Evolutionary conservation across 2,329 filamentous ascomycete species (phyloP), one percentile per base, ranked within the genome.

Genomic region (Neodidymelliopsis sp.): DNA sequence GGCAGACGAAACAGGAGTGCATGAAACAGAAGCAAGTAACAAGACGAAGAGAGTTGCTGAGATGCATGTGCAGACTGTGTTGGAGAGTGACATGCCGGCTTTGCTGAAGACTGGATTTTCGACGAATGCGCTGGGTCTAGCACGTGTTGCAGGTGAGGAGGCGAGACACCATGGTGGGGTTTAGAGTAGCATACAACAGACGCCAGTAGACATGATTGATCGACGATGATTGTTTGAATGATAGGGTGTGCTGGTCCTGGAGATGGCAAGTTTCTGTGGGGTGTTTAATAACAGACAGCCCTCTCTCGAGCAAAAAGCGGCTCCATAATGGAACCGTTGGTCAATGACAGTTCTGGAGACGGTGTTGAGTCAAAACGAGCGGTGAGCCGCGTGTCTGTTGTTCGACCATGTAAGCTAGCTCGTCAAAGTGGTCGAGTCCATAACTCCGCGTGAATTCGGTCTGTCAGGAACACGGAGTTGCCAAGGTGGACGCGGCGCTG

Each of bases 401-500:
- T 38, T 28, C 18, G 15, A 29, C 35, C 47, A 42, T 33, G 45
- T 37, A 48, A 42, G 37, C 45, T 12, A 37, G 27, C 27, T 49
- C 18, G 45, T n/a, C 28, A 27, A 20, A 39, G 9, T 27, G 34
- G 29, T 37, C 34, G 15, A 13, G 34, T 11, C 16, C 40, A 39
- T n/a, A 13, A 33, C 15, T 16, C 47, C 28, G 40, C 35, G 25
- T 28, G 19, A n/a, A n/a, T n/a, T n/a, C n/a, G 8, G 33, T 27
- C 30, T 35, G 20, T 20, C 12, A 40, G 10, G 41, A 45, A 19
- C 25, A 50, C 40, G 40, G 47, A 27, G 40, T 39, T 36, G 52
- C 49, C 57, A 59, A 63, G 58, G 33, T 48, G 44, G 46, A 42
- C 49, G 49, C 56, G 48, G 51, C 56, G 47, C 34, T 45, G 33